phyloP scores from a whole-genome alignment of 768 basidiomycete species.

The Amanita phalloides region DNA sequence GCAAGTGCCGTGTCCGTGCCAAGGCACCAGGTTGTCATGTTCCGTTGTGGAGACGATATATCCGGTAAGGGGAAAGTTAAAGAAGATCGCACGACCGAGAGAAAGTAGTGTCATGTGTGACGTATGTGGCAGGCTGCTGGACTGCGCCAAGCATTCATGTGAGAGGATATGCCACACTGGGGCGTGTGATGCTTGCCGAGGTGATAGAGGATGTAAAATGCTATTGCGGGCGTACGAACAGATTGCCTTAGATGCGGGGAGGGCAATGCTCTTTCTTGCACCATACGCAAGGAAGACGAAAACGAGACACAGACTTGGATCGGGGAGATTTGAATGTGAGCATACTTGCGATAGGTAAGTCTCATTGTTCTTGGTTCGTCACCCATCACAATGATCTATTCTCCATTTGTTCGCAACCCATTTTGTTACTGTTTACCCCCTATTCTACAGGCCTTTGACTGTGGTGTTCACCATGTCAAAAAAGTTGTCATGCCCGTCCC shows the following conservation, averaged over 20 bases:
- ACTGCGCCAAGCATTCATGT: conserved; percentile 69
- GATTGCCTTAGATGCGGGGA: conserved; percentile 58
- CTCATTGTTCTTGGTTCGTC: background rate
- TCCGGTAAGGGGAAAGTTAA: conserved; percentile 17
- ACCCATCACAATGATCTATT: background rate
- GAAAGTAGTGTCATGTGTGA: conserved; percentile 28
- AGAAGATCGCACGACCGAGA: conserved; percentile 11
- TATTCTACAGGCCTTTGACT: conserved; percentile 45
- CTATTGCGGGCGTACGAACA: conserved; percentile 69
- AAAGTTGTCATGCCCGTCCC: conserved; percentile 74
- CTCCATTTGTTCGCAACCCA: background rate
- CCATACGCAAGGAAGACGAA: conserved; percentile 26
- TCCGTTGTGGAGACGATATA: conserved; percentile 40
- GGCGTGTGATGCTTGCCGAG: conserved; percentile 54
- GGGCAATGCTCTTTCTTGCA: conserved; percentile 25
- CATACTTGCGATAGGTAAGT: conserved; percentile 46
- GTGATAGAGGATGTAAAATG: conserved; percentile 47
- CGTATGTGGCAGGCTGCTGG: conserved; percentile 34
- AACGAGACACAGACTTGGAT: conserved; percentile 39
- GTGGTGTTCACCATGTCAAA: conserved; percentile 67
- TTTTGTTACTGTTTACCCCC: background rate
- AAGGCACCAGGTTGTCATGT: conserved; percentile 43
- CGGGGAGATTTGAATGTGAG: conserved; percentile 51
- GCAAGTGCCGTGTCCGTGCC: conserved; percentile 70
- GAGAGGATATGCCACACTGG: conserved; percentile 65